Base-by-base conservation (phyloP, 2,329 filamentous ascomycete genomes). In the Pseudonectria foliicola region DNA sequence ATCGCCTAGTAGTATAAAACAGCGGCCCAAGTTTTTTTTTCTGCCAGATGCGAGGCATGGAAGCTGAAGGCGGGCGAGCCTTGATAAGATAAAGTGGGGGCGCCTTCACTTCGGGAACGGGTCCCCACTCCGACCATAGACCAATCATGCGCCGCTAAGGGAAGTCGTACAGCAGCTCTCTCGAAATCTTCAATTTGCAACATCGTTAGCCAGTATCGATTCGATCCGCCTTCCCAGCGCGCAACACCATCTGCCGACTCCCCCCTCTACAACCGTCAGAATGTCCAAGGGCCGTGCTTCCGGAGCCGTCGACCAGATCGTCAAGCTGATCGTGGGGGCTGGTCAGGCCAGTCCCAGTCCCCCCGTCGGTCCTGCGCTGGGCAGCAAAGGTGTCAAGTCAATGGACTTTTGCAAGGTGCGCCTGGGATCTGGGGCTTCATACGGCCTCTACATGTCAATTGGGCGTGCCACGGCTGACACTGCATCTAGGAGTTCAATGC, bases 331-430 rank as follows among this genome's bases (percentile, higher is more conserved):
- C 49, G 92, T 98, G 43, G 92, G 90, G 53, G 92, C 92, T 38
- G 92, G 92, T 16, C 87, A 95, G 63, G 92, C 92, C 40, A 90
- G 82, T 54, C 92, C 92, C 21, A 93, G 88, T 65, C 92, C 92
- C 24, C 92, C 92, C 4, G 89, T 98, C 54, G 92, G 92, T 71
- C 92, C 92, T 39, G 92, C 92, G 35, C 75, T 98, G 47, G 92
- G 92, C 67, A 90, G 82, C 62, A 96, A 95, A 71, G 92, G 92
- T 71, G 85, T 98, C 44, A 98, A 98, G 71, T 93, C 85, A 39
- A 98, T 98, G 82, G 92, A 98, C 66, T 98, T 96, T 62, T 96
- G 92, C 79, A 96, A 96, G 75, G 90, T 94, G 42, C 42, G 61
- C 30, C 33, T 24, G 35, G 28, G 8, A n/a, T 29, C 12, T 27